A percentile compares a stretch with the other conserved stretches of the same genome.
phyloP scores from a whole-genome alignment of 768 basidiomycete species.

The Peribolospora kevripleyi region DNA sequence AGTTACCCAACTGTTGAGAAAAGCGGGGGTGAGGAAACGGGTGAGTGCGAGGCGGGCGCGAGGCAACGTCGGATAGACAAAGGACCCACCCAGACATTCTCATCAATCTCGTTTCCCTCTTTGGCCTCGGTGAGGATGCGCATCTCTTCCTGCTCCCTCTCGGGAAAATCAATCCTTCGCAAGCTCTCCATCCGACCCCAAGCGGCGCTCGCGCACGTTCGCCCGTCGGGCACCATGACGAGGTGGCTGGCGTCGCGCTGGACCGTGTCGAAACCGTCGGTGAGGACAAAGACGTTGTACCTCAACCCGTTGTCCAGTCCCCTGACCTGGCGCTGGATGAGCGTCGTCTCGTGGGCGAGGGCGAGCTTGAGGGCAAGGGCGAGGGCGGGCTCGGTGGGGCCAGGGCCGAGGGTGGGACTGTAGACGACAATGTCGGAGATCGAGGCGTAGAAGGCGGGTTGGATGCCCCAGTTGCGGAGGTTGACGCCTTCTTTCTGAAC shows the following conservation, averaged over 20 bases:
- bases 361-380: no score
- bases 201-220: no score
- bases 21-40: neutral
- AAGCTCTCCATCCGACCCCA: neutral
- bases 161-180: slow-evolving; percentile 40
- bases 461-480: slow-evolving; percentile 60
- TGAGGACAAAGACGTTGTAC: slow-evolving; percentile 59
- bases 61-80: neutral
- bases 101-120: slow-evolving; percentile 33
- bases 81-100: slow-evolving; percentile 17
- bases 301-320: slow-evolving; percentile 8
- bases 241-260: slow-evolving; percentile 13
- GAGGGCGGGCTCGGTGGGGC: slow-evolving; percentile 2
- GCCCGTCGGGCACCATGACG: neutral
- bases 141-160: slow-evolving; percentile 74
- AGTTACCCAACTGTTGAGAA: slow-evolving; percentile 39
- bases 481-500: slow-evolving; percentile 1
- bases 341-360: neutral
- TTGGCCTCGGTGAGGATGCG: slow-evolving; percentile 49
- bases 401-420: slow-evolving; percentile 37
- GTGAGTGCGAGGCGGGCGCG: neutral
- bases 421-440: slow-evolving; percentile 78
- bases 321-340: neutral
- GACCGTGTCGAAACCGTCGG: slow-evolving; percentile 24
- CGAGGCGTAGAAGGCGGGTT: slow-evolving; percentile 62